phyloP scores from a whole-genome alignment of 2,329 filamentous ascomycete species.

The Parastagonospora avenae region DNA sequence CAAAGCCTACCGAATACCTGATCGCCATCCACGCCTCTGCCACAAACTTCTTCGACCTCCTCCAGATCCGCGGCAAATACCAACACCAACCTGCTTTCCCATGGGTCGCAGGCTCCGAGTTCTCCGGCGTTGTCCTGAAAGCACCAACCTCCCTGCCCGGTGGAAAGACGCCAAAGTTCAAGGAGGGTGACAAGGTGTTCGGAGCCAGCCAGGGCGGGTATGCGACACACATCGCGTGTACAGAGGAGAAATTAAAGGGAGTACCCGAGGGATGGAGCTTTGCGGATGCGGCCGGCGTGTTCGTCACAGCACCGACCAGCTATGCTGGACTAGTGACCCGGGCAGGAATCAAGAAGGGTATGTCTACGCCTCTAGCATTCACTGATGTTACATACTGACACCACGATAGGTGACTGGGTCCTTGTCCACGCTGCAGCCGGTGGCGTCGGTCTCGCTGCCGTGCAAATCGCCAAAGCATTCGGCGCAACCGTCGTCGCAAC shows the following conservation, averaged over 20 bases:
- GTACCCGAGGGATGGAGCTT: slow-evolving; percentile 83
- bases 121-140: slow-evolving; percentile 76
- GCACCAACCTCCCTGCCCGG: slow-evolving; percentile 60
- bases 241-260: slow-evolving; percentile 70
- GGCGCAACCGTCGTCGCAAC: slow-evolving; percentile 94
- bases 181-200: slow-evolving; percentile 82
- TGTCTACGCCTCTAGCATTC: not conserved
- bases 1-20: slow-evolving; percentile 76
- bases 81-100: slow-evolving; percentile 88
- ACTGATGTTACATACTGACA: not conserved
- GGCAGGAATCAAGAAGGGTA: slow-evolving; percentile 70
- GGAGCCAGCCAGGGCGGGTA: slow-evolving; percentile 86
- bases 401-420: slow-evolving; percentile 72
- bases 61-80: slow-evolving; percentile 95
- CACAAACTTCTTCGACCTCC: slow-evolving; percentile 96
- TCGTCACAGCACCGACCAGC: slow-evolving; percentile 88
- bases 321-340: slow-evolving; percentile 83
- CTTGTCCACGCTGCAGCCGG: slow-evolving; percentile 92
- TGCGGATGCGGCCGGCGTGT: slow-evolving; percentile 83
- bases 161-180: slow-evolving; percentile 63
- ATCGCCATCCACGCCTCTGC: slow-evolving; percentile 85
- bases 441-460: slow-evolving; percentile 87
- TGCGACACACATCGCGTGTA: slow-evolving; percentile 72
- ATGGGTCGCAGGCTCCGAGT: slow-evolving; percentile 87
- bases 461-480: slow-evolving; percentile 91